Conservation (phyloP, 352 stramenopile species). For the Globisporangium spiculum region DNA sequence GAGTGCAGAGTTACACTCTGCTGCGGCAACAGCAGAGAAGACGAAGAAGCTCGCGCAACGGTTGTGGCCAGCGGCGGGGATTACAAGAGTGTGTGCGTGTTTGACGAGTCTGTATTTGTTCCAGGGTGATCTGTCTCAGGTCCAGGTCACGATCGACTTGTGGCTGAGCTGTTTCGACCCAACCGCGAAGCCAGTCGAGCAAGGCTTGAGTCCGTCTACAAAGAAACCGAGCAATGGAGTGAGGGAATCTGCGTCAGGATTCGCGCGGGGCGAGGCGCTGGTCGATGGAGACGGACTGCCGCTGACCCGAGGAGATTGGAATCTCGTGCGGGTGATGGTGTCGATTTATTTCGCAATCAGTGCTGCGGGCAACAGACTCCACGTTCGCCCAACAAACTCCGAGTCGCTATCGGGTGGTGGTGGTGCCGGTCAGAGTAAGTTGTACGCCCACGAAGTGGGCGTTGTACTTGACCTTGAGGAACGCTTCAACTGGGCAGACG, state of each 20-base stretch:
- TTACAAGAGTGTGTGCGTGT: constrained; percentile 78
- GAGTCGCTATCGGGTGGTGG: constrained; percentile 19
- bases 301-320: constrained; percentile 80
- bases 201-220: constrained; percentile 25
- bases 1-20: constrained; percentile 55
- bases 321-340: constrained; percentile 73
- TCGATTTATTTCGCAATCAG: constrained; percentile 78
- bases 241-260: constrained; percentile 29
- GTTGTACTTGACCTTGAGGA: constrained; percentile 40
- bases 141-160: constrained; percentile 43
- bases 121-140: constrained; percentile 60
- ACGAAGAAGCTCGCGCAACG: constrained; percentile 51
- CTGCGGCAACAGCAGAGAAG: constrained; percentile 61
- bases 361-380: constrained; percentile 44
- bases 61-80: constrained; percentile 75
- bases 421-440: constrained; percentile 22
- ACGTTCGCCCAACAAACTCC: constrained; percentile 36
- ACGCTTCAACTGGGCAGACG: constrained; percentile 28
- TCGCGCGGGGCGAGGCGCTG: constrained; percentile 65
- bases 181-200: constrained; percentile 45
- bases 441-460: constrained; percentile 73
- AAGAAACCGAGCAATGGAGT: constrained; percentile 23
- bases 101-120: constrained; percentile 74
- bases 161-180: constrained; percentile 84
- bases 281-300: constrained; percentile 76